Evolutionary conservation across 768 basidiomycete species (phyloP).

Genomic region (Paxillus ammoniavirescens): DNA sequence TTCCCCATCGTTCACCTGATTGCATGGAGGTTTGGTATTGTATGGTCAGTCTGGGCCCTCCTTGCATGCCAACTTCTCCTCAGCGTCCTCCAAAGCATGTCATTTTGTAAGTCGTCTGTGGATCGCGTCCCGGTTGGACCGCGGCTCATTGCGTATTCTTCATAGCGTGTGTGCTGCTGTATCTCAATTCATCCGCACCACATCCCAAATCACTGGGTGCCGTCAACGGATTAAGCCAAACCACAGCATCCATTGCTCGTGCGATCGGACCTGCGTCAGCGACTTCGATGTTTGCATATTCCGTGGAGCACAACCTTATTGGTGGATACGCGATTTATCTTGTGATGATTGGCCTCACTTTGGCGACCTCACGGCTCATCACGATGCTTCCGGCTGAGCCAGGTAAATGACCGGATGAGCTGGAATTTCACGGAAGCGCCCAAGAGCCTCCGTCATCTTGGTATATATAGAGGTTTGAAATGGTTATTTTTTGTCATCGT

Average conservation of each 20-base stretch:
- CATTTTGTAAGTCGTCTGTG: constrained; percentile 47
- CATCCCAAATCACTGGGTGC: constrained; percentile 52
- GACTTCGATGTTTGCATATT: constrained; percentile 51
- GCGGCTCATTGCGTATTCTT: not conserved
- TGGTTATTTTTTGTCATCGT: too few relatives aligned
- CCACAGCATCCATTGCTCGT: constrained; percentile 43
- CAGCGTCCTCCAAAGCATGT: constrained; percentile 49
- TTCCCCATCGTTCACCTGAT: constrained; percentile 23
- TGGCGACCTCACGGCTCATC: too few relatives aligned
- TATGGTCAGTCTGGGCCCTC: too few relatives aligned
- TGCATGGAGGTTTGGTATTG: not conserved
- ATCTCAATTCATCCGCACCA: constrained; percentile 61
- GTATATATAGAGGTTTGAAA: too few relatives aligned
- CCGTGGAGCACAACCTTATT: constrained; percentile 42
- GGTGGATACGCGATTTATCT: constrained; percentile 45
- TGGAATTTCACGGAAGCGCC: too few relatives aligned
- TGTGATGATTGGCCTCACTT: too few relatives aligned
- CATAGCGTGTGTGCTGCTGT: constrained; percentile 64
- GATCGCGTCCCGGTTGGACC: too few relatives aligned
- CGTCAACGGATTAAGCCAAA: constrained; percentile 58
- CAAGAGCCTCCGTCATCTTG: too few relatives aligned
- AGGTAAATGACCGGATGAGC: too few relatives aligned
- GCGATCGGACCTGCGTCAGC: constrained; percentile 49
- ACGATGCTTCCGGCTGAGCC: too few relatives aligned
- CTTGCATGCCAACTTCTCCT: constrained; percentile 14